A percentile compares a stretch with the other conserved stretches of the same genome.
Evolutionary conservation across 2,329 filamentous ascomycete species (phyloP).

Genomic region (Hypoxylon sp.): DNA sequence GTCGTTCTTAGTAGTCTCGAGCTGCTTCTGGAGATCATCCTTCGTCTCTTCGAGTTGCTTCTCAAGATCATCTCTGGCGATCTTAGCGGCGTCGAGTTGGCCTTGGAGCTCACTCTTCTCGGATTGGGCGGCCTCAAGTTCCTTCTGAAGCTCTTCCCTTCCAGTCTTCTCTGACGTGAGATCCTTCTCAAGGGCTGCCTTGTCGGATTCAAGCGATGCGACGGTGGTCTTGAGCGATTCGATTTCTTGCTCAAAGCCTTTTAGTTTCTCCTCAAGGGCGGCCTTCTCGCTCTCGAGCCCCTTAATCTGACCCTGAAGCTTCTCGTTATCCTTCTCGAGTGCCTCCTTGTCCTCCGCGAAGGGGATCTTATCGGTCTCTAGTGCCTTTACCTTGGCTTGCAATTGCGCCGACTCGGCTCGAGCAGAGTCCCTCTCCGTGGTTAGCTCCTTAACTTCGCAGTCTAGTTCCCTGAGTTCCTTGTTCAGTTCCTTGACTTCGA

Average conservation of each 20-base stretch:
- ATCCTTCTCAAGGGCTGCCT: conserved; percentile 37
- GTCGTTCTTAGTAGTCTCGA: conserved; percentile 40
- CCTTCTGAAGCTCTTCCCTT: conserved; percentile 40
- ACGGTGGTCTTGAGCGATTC: conserved; percentile 50
- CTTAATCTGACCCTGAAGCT: conserved; percentile 51
- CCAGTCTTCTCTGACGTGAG: conserved; percentile 26
- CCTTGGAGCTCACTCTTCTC: conserved; percentile 41
- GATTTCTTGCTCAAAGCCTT: conserved; percentile 52
- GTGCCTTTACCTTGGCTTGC: conserved; percentile 39
- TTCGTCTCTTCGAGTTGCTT: conserved; percentile 41
- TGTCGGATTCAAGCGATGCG: conserved; percentile 45
- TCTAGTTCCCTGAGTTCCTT: conserved; percentile 45
- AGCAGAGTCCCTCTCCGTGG: conserved; percentile 34
- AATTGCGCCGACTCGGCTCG: conserved; percentile 26
- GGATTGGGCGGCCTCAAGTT: conserved; percentile 39
- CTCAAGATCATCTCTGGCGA: conserved; percentile 34
- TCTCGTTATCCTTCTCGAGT: conserved; percentile 51
- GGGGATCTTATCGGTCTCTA: conserved; percentile 41
- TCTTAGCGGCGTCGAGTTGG: conserved; percentile 42
- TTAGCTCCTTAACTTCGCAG: conserved; percentile 48
- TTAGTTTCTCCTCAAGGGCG: conserved; percentile 49
- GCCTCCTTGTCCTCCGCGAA: conserved; percentile 46
- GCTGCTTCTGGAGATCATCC: conserved; percentile 37
- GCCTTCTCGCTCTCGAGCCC: conserved; percentile 49
- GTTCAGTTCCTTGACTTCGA: conserved; percentile 48